These are phyloP conservation scores for Panicum virgatum DNA, from an alignment of 202 grass and related monocot genomes.

Conservation along the genomic window DNA sequence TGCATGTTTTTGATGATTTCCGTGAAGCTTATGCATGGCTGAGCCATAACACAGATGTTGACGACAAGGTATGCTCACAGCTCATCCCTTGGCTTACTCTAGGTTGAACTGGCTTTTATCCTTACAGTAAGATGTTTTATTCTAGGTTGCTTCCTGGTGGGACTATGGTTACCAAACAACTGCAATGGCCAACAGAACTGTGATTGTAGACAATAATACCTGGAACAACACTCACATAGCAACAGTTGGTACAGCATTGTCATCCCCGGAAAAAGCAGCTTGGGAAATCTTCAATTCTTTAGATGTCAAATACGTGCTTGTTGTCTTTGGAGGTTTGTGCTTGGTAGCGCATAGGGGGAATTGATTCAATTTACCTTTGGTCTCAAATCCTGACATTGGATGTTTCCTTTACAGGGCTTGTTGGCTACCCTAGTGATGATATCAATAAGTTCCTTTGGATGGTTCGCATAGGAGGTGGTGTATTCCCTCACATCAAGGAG, in stretches of 20 bases:
- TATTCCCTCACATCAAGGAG: conserved; percentile 99
- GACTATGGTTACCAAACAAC: conserved; percentile 99
- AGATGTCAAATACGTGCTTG: conserved; percentile 99
- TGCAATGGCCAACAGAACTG: conserved; percentile 98
- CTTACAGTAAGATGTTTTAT: conserved; percentile 24
- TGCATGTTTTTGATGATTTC: conserved; percentile 99
- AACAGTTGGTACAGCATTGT: conserved; percentile 99
- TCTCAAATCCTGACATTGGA: conserved; percentile 27
- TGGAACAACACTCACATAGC: conserved; percentile 99
- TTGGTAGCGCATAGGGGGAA: not conserved
- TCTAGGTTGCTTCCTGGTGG: conserved; percentile 99
- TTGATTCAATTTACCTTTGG: not conserved
- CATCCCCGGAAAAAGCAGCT: conserved; percentile 95
- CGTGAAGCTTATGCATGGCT: conserved; percentile 99
- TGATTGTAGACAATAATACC: conserved; percentile 99
- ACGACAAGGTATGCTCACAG: conserved; percentile 78
- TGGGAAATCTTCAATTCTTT: conserved; percentile 99
- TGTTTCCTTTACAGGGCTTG: conserved; percentile 74
- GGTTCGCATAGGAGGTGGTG: conserved; percentile 99
- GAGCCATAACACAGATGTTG: conserved; percentile 96
- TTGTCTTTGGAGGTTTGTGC: conserved; percentile 91
- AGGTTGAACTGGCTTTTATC: not conserved
- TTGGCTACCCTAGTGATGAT: conserved; percentile 99
- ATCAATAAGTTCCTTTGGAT: conserved; percentile 99
- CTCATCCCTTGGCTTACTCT: conserved; percentile 3